Conservation (phyloP, 768 basidiomycete species). For the Boletellus sp. region DNA sequence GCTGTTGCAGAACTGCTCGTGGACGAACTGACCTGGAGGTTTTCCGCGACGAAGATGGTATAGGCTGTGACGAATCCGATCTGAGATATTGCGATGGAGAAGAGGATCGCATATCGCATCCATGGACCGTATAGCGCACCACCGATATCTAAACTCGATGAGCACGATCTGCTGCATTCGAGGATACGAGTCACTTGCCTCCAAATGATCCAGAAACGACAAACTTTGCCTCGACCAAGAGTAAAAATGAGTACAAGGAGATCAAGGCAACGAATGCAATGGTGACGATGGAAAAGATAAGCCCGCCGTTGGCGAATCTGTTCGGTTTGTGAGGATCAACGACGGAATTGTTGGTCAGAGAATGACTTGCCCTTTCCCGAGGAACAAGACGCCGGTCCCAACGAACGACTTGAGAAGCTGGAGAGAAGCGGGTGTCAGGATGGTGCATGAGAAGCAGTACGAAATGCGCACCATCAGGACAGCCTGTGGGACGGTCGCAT, state of each 20-base stretch:
- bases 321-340: conserved; percentile 3
- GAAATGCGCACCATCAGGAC: conserved; percentile 73
- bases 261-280: conserved; percentile 80
- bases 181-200: conserved; percentile 44
- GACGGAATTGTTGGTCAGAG: not conserved
- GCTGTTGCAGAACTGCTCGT: not conserved
- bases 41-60: conserved; percentile 93
- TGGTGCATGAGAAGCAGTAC: not conserved
- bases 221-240: conserved; percentile 83
- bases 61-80: conserved; percentile 88
- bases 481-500: conserved; percentile 88
- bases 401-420: conserved; percentile 91
- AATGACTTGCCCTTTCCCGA: conserved; percentile 76
- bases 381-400: conserved; percentile 92
- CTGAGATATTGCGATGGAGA: conserved; percentile 85
- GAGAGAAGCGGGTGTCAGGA: not conserved
- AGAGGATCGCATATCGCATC: conserved; percentile 89
- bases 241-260: conserved; percentile 90
- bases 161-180: conserved; percentile 4
- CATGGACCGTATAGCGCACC: conserved; percentile 86
- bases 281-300: conserved; percentile 80
- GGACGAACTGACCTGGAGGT: conserved; percentile 50
- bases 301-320: conserved; percentile 93
- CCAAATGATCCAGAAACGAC: conserved; percentile 92
- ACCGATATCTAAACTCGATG: conserved; percentile 69